Conservation (phyloP, 164 flowering plant genomes). For the Chimonanthus salicifolius region DNA sequence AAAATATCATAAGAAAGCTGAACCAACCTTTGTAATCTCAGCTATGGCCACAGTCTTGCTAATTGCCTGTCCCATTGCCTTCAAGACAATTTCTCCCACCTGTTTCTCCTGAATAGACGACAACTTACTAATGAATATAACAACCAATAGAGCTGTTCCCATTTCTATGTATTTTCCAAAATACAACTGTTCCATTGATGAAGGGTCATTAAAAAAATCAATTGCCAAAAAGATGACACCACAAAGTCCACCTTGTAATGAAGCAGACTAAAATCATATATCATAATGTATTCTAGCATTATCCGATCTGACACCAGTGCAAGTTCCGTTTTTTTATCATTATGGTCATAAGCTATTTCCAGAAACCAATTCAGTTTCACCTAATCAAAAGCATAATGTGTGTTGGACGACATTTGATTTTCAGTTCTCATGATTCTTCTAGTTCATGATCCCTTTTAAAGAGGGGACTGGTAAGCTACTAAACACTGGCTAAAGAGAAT, state of each 20-base stretch:
- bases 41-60: conserved; percentile 82
- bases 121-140: not conserved
- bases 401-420: too few species aligned
- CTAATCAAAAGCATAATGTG: too few species aligned
- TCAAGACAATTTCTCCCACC: conserved; percentile 62
- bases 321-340: too few species aligned
- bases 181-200: not conserved
- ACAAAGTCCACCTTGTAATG: not conserved
- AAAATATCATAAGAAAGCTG: not conserved
- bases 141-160: not conserved
- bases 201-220: not conserved
- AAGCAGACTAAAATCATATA: not conserved
- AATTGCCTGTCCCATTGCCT: conserved; percentile 96
- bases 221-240: not conserved
- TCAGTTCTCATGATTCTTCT: too few species aligned
- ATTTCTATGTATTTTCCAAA: not conserved
- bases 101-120: conserved; percentile 44
- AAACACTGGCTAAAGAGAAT: too few species aligned
- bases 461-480: too few species aligned
- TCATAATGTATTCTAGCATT: not conserved
- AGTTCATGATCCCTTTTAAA: too few species aligned
- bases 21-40: conserved; percentile 69
- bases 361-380: too few species aligned
- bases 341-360: too few species aligned
- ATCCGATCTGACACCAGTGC: not conserved